Percentiles rank a stretch among this genome's conserved stretches.
These are phyloP conservation scores for Colletotrichum musae DNA, from an alignment of 2,329 filamentous ascomycete genomes.

Conservation along the genomic window DNA sequence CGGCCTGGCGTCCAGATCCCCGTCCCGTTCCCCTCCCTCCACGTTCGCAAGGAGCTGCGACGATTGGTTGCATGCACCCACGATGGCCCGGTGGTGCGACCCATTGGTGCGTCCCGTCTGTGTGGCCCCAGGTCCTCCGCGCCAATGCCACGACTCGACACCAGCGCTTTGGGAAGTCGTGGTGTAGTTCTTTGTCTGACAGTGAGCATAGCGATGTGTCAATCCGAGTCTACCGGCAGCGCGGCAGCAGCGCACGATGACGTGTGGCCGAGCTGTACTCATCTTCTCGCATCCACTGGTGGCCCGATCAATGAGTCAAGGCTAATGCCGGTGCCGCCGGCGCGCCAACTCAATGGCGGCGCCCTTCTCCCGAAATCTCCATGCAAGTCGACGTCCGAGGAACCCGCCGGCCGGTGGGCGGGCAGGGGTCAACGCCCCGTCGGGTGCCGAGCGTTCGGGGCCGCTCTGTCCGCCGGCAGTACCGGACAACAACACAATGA, in stretches of 20 bases:
- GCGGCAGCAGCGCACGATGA: slow-evolving; percentile 23
- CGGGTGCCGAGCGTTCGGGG: slow-evolving; percentile 13
- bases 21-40: slow-evolving; percentile 6
- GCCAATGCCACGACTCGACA: slow-evolving; percentile 23
- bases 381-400: slow-evolving; percentile 12
- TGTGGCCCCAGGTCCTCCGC: slow-evolving; percentile 8
- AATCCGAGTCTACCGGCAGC: background rate
- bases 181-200: slow-evolving; percentile 7
- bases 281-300: slow-evolving; percentile 1
- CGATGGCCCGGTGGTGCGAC: slow-evolving; percentile 31
- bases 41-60: slow-evolving; percentile 26
- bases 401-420: slow-evolving; percentile 7
- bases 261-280: slow-evolving; percentile 16
- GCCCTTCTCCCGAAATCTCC: slow-evolving; percentile 1
- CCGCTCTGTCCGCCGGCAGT: background rate
- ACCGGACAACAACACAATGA: background rate
- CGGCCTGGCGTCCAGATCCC: slow-evolving; percentile 6
- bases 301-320: background rate
- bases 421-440: background rate
- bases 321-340: slow-evolving; percentile 3
- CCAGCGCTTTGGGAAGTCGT: slow-evolving; percentile 22
- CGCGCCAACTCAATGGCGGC: background rate
- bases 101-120: slow-evolving; percentile 33
- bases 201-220: slow-evolving; percentile 12
- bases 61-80: slow-evolving; percentile 34